Base-by-base conservation (phyloP, 345 rosid species). In the Arabis alpina region DNA sequence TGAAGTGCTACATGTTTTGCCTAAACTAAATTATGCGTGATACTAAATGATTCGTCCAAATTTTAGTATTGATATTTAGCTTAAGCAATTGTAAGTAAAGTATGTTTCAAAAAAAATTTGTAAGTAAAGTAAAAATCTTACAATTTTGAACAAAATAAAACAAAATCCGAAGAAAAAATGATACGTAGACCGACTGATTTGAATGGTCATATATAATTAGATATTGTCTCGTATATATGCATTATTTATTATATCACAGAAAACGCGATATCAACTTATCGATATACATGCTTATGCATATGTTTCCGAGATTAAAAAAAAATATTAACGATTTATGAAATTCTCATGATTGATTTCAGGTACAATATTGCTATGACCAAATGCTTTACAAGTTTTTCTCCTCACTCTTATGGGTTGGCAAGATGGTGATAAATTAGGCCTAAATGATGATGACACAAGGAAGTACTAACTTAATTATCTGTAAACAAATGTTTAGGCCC, bases 351-450 rank as follows among this genome's bases (percentile, higher is more conserved):
- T 56, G 53, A 32, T 64, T 64, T 56, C 68, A 64, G 71, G 65
- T 48, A 27, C 59, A 53, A 19, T 19, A 19, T 19, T 41, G 57
- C 55, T 63, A 45, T 25, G 64, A 63, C 70, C 50, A 36, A 36
- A 54, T 71, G 30, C 41, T 54, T 54, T 44, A 15, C 36, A 56
- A 72, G 25, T 6, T 36, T 73, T 13, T 57, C 47, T 39, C 37
- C 66, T 54, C 56, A 39, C 27, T 53, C 59, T 41, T 15, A 66
- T 67, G 47, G 61, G 67, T 73, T 73, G 61, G 77, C 71, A 60
- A 64, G 71, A 58, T 64, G 66, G 41, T 72, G 71, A 57, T 64
- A 59, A 56, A 72, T 72, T 64, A 56, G 55, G 70, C 50, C 57
- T 41, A 50, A 63, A 58, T 73, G 71, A 58, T 73, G 71, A 73